These are phyloP conservation scores for Saccharomycopsis sp. DNA, from an alignment of 805 yeast species.

Conservation along the genomic window DNA sequence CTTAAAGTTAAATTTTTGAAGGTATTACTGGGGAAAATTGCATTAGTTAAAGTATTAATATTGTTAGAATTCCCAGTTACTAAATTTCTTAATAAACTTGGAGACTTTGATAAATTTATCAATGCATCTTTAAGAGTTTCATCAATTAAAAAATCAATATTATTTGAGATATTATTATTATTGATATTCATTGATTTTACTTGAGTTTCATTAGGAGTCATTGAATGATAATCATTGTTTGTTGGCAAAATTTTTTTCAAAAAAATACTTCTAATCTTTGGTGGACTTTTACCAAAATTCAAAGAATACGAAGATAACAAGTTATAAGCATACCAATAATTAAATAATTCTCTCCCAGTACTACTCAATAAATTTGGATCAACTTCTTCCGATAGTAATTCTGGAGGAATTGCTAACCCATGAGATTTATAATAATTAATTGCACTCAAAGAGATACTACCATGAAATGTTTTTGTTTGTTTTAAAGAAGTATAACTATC, in stretches of 20 bases:
- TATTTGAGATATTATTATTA: conserved; percentile 17
- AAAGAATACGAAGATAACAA: conserved; percentile 35
- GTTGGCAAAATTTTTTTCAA: conserved; percentile 23
- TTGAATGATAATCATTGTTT: conserved; percentile 20
- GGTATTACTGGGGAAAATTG: conserved; percentile 22
- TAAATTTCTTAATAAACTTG: conserved; percentile 25
- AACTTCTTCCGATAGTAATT: conserved; percentile 8
- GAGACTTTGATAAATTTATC: conserved; percentile 9
- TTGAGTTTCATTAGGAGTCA: conserved; percentile 12
- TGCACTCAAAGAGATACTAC: conserved; percentile 45
- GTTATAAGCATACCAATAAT: conserved; percentile 39
- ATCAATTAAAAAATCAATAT: conserved; percentile 21
- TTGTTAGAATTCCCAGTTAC: conserved; percentile 22
- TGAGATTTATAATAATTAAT: conserved; percentile 34
- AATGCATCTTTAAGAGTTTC: conserved; percentile 17
- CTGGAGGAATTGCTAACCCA: conserved; percentile 44
- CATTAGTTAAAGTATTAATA: conserved; percentile 17
- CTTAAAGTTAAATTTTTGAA: conserved; percentile 18
- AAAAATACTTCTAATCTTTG: conserved; percentile 27
- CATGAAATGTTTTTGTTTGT: conserved; percentile 27
- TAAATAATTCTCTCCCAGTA: conserved; percentile 19
- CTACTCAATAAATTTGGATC: conserved; percentile 13
- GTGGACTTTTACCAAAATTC: conserved; percentile 31
- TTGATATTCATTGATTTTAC: conserved; percentile 12
- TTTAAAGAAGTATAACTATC: conserved; percentile 20